Percentiles rank a stretch among this genome's conserved stretches.
phyloP scores from a whole-genome alignment of 2,329 filamentous ascomycete species.

The Penicillium hesseltinei region DNA sequence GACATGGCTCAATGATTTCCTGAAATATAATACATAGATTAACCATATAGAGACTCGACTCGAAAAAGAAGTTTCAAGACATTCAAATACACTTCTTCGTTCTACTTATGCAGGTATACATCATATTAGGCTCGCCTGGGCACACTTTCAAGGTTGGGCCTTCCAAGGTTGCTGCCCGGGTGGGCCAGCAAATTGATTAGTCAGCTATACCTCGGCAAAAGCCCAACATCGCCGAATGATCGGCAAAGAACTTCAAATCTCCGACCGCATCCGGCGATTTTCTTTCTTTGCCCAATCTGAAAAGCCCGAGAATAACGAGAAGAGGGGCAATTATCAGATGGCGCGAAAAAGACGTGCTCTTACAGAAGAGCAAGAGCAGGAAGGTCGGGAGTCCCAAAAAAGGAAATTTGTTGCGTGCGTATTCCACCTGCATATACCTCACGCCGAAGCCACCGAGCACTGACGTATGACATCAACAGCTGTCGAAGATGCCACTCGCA shows the following conservation, averaged over 20 bases:
- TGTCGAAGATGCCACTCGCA: slow-evolving; percentile 48
- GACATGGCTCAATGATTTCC: neutral
- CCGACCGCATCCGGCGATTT: neutral
- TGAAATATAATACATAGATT: neutral
- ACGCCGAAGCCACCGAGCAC: neutral
- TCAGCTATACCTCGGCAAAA: neutral
- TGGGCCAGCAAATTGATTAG: neutral
- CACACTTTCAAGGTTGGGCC: neutral
- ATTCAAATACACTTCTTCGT: neutral
- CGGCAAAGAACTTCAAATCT: neutral
- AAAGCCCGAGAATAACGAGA: slow-evolving; percentile 3
- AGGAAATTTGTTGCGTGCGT: slow-evolving; percentile 36
- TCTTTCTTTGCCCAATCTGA: neutral
- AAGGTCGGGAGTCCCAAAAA: slow-evolving; percentile 17
- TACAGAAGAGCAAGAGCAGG: slow-evolving; percentile 15
- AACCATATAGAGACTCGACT: neutral
- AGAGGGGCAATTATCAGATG: slow-evolving; percentile 12
- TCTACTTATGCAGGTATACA: neutral
- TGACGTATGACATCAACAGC: slow-evolving; percentile 15
- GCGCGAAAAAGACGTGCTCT: slow-evolving; percentile 14
- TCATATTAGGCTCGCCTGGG: neutral
- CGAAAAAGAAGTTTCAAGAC: neutral
- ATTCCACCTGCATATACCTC: neutral
- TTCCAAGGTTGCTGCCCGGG: neutral
- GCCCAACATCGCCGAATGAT: neutral